Evolutionary conservation across 441 rosid species (phyloP).

Genomic region (Adansonia madagascariensis): DNA sequence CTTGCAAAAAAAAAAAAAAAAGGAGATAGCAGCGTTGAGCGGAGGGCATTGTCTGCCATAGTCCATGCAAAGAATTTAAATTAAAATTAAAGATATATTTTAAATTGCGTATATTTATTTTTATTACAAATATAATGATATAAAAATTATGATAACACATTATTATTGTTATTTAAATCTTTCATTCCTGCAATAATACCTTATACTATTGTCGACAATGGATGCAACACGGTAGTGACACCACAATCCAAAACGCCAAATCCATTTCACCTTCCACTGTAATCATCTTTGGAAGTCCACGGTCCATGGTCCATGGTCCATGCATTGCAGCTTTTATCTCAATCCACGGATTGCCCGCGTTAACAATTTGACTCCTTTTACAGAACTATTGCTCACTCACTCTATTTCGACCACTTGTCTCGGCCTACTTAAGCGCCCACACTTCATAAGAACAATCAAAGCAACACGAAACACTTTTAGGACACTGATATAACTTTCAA

Average conservation of each 20-base stretch:
- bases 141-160: too few species aligned
- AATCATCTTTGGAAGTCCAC: neutral
- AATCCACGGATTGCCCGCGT: constrained; percentile 8
- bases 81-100: too few species aligned
- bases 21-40: too few species aligned
- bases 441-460: neutral
- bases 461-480: neutral
- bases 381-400: neutral
- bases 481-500: neutral
- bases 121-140: too few species aligned
- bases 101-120: too few species aligned
- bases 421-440: neutral
- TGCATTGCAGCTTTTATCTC: neutral
- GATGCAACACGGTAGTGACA: neutral
- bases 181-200: neutral
- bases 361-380: neutral
- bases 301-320: neutral
- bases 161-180: too few species aligned
- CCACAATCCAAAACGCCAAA: neutral
- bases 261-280: neutral
- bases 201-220: neutral
- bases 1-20: too few species aligned
- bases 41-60: too few species aligned
- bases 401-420: neutral
- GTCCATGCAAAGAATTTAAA: too few species aligned